Evolutionary conservation across 2,329 filamentous ascomycete genomes (phyloP).

Genomic region (Aspergillus unguis): DNA sequence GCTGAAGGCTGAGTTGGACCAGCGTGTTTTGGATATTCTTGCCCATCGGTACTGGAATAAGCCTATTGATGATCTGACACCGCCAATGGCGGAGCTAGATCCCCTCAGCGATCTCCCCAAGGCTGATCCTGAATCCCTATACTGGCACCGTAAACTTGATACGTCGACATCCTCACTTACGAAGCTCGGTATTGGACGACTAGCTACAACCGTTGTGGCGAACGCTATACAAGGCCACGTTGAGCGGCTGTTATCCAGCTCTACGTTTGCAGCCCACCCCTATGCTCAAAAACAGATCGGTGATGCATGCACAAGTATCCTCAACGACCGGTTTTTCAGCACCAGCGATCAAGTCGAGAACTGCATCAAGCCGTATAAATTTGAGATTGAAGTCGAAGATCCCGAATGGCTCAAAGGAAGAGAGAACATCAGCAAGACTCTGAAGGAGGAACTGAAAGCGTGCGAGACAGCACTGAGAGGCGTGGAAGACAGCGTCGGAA

Average conservation of each 20-base stretch:
- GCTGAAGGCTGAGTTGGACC: conserved; percentile 87
- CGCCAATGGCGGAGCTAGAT: conserved; percentile 65
- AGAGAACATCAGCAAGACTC: conserved; percentile 72
- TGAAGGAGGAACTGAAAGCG: conserved; percentile 84
- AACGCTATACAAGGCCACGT: conserved; percentile 82
- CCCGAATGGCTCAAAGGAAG: conserved; percentile 82
- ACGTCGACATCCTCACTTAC: conserved; percentile 86
- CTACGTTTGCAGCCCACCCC: conserved; percentile 84
- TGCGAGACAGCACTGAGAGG: conserved; percentile 74
- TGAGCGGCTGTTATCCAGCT: conserved; percentile 71
- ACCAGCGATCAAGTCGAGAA: conserved; percentile 98
- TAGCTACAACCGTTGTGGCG: conserved; percentile 89
- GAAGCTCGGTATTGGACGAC: conserved; percentile 85
- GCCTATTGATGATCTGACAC: conserved; percentile 77
- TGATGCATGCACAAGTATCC: conserved; percentile 81
- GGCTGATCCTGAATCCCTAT: conserved; percentile 76
- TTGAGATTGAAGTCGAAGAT: conserved; percentile 91
- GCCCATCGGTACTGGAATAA: conserved; percentile 97
- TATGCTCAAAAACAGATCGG: conserved; percentile 91
- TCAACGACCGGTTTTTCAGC: conserved; percentile 93
- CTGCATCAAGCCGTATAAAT: conserved; percentile 98
- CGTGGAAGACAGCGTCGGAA: conserved; percentile 74
- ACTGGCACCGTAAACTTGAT: conserved; percentile 93
- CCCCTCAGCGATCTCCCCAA: conserved; percentile 75
- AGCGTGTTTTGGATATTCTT: conserved; percentile 87